Evolutionary conservation across 2,329 filamentous ascomycete genomes (phyloP).

Genomic region (Pestalotiopsis sp.): DNA sequence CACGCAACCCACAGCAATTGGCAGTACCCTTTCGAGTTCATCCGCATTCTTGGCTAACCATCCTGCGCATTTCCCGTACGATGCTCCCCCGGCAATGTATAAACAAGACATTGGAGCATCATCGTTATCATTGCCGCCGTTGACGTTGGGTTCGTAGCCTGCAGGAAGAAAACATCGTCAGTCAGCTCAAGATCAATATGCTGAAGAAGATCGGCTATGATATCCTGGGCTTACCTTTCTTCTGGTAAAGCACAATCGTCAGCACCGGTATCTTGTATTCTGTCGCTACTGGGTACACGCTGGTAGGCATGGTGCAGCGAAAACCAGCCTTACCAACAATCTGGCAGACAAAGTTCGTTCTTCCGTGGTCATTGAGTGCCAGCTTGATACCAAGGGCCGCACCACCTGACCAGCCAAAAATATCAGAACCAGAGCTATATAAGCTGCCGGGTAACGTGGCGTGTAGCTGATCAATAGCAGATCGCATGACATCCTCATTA

Average conservation of each 20-base stretch:
- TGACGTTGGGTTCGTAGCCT: slow-evolving; percentile 54
- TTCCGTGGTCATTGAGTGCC: slow-evolving; percentile 40
- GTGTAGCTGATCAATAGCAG: slow-evolving; percentile 70
- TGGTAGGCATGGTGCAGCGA: slow-evolving; percentile 56
- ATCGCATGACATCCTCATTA: slow-evolving; percentile 57
- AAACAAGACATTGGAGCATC: slow-evolving; percentile 64
- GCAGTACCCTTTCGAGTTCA: slow-evolving; percentile 50
- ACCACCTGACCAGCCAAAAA: slow-evolving; percentile 56
- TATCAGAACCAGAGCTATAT: slow-evolving; percentile 57
- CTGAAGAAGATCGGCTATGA: slow-evolving; percentile 17
- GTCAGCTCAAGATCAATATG: slow-evolving; percentile 49
- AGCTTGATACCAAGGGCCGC: slow-evolving; percentile 54
- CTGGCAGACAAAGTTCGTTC: slow-evolving; percentile 54
- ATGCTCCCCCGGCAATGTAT: slow-evolving; percentile 61
- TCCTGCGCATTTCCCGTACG: slow-evolving; percentile 54
- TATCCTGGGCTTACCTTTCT: slow-evolving; percentile 44
- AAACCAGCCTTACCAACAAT: slow-evolving; percentile 61
- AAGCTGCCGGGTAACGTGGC: slow-evolving; percentile 55
- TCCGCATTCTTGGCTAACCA: slow-evolving; percentile 48
- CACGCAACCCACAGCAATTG: slow-evolving; percentile 43
- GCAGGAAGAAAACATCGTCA: slow-evolving; percentile 49
- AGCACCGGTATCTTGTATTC: slow-evolving; percentile 58
- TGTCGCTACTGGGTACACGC: slow-evolving; percentile 58
- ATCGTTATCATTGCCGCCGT: slow-evolving; percentile 44
- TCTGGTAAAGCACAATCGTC: slow-evolving; percentile 61